Percentiles rank a stretch among this genome's conserved stretches.
These are phyloP conservation scores for Warburgia ugandensis DNA, from an alignment of 164 flowering plant species.

Conservation along the genomic window DNA sequence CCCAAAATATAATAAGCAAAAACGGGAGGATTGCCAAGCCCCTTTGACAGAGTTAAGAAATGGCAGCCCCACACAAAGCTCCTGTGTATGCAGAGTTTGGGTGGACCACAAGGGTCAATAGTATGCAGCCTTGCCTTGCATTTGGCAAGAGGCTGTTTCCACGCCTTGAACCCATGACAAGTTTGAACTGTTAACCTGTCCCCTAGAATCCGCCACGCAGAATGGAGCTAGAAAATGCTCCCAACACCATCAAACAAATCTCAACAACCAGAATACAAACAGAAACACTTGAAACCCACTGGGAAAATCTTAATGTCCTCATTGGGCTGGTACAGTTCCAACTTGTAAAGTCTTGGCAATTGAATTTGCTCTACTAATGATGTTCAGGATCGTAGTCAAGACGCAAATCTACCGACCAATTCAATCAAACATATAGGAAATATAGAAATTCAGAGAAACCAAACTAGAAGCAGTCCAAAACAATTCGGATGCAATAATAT, in stretches of 20 bases:
- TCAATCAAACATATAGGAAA: not conserved
- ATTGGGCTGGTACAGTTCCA: not conserved
- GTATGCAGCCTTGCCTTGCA: too few species aligned
- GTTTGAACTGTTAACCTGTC: conserved; percentile 4
- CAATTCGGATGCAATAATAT: too few species aligned
- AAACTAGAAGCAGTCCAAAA: not conserved
- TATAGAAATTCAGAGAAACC: not conserved
- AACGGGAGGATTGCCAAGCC: conserved; percentile 31
- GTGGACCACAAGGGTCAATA: too few species aligned
- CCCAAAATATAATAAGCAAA: conserved; percentile 49
- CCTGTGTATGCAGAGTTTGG: too few species aligned
- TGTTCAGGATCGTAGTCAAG: not conserved
- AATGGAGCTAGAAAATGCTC: conserved; percentile 10
- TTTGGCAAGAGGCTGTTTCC: too few species aligned
- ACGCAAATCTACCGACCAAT: not conserved
- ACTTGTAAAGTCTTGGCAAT: not conserved
- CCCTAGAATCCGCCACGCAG: not conserved
- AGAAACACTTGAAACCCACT: conserved; percentile 7
- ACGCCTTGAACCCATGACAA: not conserved
- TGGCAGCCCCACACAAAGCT: too few species aligned
- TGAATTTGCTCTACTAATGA: not conserved
- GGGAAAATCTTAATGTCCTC: conserved; percentile 6
- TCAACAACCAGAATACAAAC: conserved; percentile 7
- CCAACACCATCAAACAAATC: conserved; percentile 7
- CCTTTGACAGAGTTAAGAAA: conserved; percentile 19